Percentiles rank a stretch among this genome's conserved stretches.
Evolutionary conservation across 306 rosid species (phyloP).

Genomic region (Arachis hypogaea): DNA sequence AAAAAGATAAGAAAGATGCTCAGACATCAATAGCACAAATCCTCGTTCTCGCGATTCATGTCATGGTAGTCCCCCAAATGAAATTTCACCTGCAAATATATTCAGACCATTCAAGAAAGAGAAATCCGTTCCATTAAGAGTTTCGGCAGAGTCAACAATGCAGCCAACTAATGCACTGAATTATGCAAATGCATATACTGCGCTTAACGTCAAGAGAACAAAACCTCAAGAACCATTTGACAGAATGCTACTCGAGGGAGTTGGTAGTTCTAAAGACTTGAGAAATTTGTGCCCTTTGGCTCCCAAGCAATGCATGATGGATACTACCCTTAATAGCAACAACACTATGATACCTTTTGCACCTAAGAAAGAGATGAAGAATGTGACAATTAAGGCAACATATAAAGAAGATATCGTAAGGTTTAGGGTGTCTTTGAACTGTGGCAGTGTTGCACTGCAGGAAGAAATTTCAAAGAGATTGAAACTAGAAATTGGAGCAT

Average conservation of each 20-base stretch:
- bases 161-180: conserved; percentile 38
- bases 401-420: conserved; percentile 77
- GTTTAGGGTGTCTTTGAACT: conserved; percentile 59
- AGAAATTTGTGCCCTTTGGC: conserved; percentile 69
- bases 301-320: conserved; percentile 46
- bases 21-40: conserved; percentile 35
- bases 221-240: conserved; percentile 63
- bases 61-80: conserved; percentile 66
- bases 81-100: conserved; percentile 44
- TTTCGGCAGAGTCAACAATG: conserved; percentile 48
- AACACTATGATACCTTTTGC: conserved; percentile 31
- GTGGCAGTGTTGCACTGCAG: conserved; percentile 55
- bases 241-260: conserved; percentile 68
- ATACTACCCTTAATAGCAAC: conserved; percentile 22
- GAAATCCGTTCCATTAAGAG: conserved; percentile 43
- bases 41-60: conserved; percentile 69
- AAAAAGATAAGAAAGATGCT: too few relatives aligned
- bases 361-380: conserved; percentile 52
- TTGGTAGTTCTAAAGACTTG: conserved; percentile 80
- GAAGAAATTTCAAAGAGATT: conserved; percentile 76
- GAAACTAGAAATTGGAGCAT: conserved; percentile 69
- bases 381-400: conserved; percentile 68
- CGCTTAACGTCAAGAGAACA: conserved; percentile 40
- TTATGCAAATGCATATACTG: conserved; percentile 35
- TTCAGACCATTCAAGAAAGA: conserved; percentile 37